Base-by-base conservation (phyloP, 192 early-diverging fungal species). In the Irineochytrium annulatum region DNA sequence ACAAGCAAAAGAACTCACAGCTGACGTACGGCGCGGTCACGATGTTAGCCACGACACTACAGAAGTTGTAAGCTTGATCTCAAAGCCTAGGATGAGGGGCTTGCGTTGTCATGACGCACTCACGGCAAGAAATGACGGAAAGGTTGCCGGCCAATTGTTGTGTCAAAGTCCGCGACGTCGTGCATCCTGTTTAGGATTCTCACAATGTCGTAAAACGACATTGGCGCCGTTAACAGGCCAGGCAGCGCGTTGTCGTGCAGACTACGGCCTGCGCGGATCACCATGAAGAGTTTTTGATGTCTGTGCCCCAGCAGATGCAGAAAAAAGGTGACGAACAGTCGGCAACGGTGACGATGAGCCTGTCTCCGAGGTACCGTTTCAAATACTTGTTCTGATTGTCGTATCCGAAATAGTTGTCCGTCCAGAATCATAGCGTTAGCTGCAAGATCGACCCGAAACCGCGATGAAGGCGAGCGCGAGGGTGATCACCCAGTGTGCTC, bases 111-210 rank as follows among this genome's bases (percentile, higher is more conserved):
- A 41, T 41, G n/a, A 41, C 8, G 37, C 11, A 41, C 8, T 13
- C 8, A 8, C n/a, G 11, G n/a, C 37, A n/a, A 41, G n/a, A 41
- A 13, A n/a, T 41, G 26, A 60, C 17, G 29, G 13, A 19, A 30
- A 19, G 13, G 56, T 41, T 60, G 13, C 57, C 8, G 55, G 58
- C 14, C 13, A 60, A n/a, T 16, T 8, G 13, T 34, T 6, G 13
- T 75, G 59, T 89, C 86, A 29, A 79, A 63, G 3, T 70, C 35
- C 16, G 66, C 57, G 44, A 79, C 59, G 48, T 76, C 77, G 28
- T 68, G 69, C 48, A 91, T 84, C 57, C 87, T 71, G 41, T 87
- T 82, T 29, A 92, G 58, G 13, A 92, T 81, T 14, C 80, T 74
- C 6, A 88, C 90, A 13, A 83, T 57, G 14, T 83, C 73, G 55